These are phyloP conservation scores for Sclerotinia sclerotiorum DNA, from an alignment of 2,329 filamentous ascomycete genomes.

Conservation along the genomic window DNA sequence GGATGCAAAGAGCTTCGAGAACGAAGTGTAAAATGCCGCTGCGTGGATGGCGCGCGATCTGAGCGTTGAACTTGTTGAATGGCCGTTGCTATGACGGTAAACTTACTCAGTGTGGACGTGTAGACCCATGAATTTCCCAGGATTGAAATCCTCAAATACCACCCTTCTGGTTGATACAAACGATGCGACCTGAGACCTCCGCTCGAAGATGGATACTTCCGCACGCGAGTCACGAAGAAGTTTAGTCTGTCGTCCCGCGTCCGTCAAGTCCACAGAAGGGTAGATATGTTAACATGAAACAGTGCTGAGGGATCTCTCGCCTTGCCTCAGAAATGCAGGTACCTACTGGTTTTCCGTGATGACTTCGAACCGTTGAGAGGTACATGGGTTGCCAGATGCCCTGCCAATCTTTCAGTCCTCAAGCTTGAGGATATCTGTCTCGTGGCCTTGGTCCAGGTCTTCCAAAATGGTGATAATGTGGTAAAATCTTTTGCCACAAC, in stretches of 20 bases:
- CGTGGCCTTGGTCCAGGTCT: conserved; percentile 13
- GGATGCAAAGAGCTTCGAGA: conserved; percentile 17
- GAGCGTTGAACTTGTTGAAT: conserved; percentile 7
- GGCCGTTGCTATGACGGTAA: conserved; percentile 14
- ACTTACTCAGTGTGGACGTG: conserved; percentile 9
- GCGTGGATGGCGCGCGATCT: conserved; percentile 13
- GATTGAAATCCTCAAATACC: conserved; percentile 1
- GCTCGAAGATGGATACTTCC: background rate
- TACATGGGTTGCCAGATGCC: background rate
- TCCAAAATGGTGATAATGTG: conserved; percentile 9
- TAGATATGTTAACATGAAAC: conserved; percentile 32
- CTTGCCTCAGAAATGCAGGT: conserved; percentile 30
- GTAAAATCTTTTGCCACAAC: conserved; percentile 32
- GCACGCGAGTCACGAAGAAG: conserved; percentile 14
- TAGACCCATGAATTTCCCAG: background rate
- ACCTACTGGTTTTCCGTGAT: conserved; percentile 1
- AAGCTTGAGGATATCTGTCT: conserved; percentile 1
- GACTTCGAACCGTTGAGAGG: conserved; percentile 3
- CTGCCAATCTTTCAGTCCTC: background rate
- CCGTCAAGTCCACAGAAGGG: conserved; percentile 1
- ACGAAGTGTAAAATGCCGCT: conserved; percentile 16
- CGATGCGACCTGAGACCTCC: background rate
- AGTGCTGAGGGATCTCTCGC: conserved; percentile 34
- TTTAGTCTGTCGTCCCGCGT: background rate
- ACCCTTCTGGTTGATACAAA: conserved; percentile 2